Conservation (phyloP, 2,329 filamentous ascomycete species). For the Chaetomium sp. region DNA sequence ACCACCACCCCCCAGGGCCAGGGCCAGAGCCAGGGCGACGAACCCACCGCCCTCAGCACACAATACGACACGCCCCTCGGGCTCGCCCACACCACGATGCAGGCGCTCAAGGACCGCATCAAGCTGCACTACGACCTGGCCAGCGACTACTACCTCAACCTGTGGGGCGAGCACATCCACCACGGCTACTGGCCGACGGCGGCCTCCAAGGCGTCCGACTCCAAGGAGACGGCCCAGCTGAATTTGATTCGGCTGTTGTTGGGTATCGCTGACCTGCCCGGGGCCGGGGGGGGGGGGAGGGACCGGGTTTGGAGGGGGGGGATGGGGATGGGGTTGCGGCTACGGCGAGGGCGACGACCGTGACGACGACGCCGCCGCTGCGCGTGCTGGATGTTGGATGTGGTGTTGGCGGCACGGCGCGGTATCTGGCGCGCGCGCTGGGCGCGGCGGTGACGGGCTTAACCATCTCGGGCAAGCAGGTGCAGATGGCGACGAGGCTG, state of each 20-base stretch:
- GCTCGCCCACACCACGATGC: slow-evolving; percentile 50
- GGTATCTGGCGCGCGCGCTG: slow-evolving; percentile 55
- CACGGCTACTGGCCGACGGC: slow-evolving; percentile 60
- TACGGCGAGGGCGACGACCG: too few relatives aligned
- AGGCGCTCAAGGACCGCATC: slow-evolving; percentile 58
- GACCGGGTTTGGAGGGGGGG: too few relatives aligned
- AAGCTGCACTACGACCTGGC: slow-evolving; percentile 63
- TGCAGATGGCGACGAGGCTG: slow-evolving; percentile 58
- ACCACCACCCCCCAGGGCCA: neutral
- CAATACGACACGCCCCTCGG: slow-evolving; percentile 51
- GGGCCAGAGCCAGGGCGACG: too few relatives aligned
- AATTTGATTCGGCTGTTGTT: slow-evolving; percentile 60
- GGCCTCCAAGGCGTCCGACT: slow-evolving; percentile 50
- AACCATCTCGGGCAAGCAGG: slow-evolving; percentile 61
- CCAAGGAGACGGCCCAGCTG: slow-evolving; percentile 60
- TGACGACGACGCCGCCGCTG: slow-evolving; percentile 11
- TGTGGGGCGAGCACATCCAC: slow-evolving; percentile 67
- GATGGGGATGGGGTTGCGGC: too few relatives aligned
- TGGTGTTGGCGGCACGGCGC: slow-evolving; percentile 61
- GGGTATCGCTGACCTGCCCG: neutral
- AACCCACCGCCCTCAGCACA: slow-evolving; percentile 45
- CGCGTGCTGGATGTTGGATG: slow-evolving; percentile 63
- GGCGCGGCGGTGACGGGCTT: slow-evolving; percentile 60
- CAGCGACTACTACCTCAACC: slow-evolving; percentile 62
- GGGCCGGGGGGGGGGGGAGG: too few relatives aligned